phyloP scores from a whole-genome alignment of 108 stramenopile species.

The Bacterosira constricta region DNA sequence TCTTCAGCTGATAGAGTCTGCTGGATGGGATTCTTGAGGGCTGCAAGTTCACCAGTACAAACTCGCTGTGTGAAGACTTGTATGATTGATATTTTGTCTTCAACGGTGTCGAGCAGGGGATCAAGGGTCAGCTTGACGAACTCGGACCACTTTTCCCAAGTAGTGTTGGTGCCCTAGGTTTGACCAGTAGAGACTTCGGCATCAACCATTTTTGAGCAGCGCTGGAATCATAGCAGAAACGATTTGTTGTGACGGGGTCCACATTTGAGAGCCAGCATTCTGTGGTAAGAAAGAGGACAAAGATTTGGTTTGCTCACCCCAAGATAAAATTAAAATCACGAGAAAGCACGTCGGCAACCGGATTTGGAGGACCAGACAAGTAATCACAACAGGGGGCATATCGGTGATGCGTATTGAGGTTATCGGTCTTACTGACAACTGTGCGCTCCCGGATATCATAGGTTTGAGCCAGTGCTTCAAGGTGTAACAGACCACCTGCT shows the following conservation, averaged over 20 bases:
- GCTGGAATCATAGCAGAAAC: slow-evolving; percentile 33
- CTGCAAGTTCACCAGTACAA: background rate
- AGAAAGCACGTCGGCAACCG: background rate
- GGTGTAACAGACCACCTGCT: slow-evolving; percentile 44
- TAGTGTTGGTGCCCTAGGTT: background rate
- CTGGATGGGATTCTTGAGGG: slow-evolving; percentile 4
- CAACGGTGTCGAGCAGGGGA: slow-evolving; percentile 24
- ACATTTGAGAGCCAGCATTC: slow-evolving; percentile 9
- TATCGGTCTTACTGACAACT: slow-evolving; percentile 23
- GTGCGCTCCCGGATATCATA: slow-evolving; percentile 43
- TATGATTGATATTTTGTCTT: slow-evolving; percentile 29
- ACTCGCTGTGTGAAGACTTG: slow-evolving; percentile 36
- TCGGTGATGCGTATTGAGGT: slow-evolving; percentile 33
- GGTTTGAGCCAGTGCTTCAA: slow-evolving; percentile 36
- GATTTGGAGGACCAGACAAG: slow-evolving; percentile 10
- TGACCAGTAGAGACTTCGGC: slow-evolving; percentile 31
- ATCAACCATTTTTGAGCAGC: slow-evolving; percentile 19
- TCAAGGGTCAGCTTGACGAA: slow-evolving; percentile 12
- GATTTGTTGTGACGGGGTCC: slow-evolving; percentile 1
- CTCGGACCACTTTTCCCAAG: slow-evolving; percentile 21
- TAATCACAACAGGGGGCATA: slow-evolving; percentile 16
- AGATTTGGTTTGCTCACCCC: background rate
- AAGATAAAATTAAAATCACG: background rate
- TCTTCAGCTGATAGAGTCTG: too few species aligned
- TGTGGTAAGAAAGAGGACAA: slow-evolving; percentile 3